phyloP scores from a whole-genome alignment of 805 yeast genomes.

The Phaffomyces thermotolerans region DNA sequence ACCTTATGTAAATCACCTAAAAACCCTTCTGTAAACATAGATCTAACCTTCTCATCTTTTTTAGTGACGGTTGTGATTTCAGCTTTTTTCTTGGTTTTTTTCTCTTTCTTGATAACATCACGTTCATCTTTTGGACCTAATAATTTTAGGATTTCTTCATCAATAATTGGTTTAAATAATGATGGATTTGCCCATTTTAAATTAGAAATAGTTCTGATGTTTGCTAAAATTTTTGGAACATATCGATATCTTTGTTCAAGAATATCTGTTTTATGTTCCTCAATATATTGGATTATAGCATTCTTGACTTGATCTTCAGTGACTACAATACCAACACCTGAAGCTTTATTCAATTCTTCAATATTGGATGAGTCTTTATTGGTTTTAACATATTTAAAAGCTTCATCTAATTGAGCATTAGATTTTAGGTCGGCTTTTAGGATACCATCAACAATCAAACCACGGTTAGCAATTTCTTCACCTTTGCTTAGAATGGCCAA shows the following conservation, averaged over 20 bases:
- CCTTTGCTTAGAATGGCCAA: constrained; percentile 69
- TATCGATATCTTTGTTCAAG: constrained; percentile 68
- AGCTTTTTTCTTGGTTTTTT: constrained; percentile 42
- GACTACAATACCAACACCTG: constrained; percentile 79
- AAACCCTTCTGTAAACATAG: constrained; percentile 94
- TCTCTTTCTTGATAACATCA: constrained; percentile 74
- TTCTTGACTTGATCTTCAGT: constrained; percentile 56
- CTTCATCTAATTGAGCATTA: constrained; percentile 73
- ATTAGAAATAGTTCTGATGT: constrained; percentile 61
- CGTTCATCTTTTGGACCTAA: constrained; percentile 97
- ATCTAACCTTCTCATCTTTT: constrained; percentile 31
- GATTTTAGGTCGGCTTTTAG: constrained; percentile 56
- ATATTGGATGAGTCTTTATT: constrained; percentile 37
- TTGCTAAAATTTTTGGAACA: constrained; percentile 72
- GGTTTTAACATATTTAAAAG: constrained; percentile 61
- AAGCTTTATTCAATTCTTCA: constrained; percentile 49
- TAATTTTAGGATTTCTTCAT: constrained; percentile 58
- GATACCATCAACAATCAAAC: constrained; percentile 53
- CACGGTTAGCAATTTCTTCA: constrained; percentile 39
- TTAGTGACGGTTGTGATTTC: constrained; percentile 19
- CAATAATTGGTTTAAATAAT: constrained; percentile 80
- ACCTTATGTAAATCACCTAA: constrained; percentile 91
- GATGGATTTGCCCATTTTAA: constrained; percentile 92
- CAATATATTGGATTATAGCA: constrained; percentile 54
- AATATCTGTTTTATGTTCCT: constrained; percentile 51